Evolutionary conservation across 2,329 filamentous ascomycete genomes (phyloP).

Genomic region (Aspergillus sp.): DNA sequence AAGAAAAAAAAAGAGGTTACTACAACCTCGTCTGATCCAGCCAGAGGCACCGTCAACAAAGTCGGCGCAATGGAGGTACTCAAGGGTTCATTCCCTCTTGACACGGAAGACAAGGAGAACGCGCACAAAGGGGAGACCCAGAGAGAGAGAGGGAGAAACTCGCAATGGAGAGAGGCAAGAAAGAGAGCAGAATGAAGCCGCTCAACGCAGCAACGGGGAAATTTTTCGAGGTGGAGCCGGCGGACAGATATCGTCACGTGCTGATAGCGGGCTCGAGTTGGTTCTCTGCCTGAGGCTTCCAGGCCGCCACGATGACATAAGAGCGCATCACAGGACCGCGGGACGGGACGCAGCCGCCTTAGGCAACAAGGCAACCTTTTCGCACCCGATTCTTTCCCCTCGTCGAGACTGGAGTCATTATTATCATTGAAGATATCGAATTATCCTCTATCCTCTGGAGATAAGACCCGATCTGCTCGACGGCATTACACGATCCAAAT

Average conservation of each 20-base stretch:
- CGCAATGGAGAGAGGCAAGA: slow-evolving; percentile 21
- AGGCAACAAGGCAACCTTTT: slow-evolving; percentile 11
- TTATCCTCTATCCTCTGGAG: no score
- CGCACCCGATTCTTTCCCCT: no score
- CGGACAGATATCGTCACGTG: slow-evolving; percentile 42
- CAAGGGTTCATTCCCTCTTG: slow-evolving; percentile 7
- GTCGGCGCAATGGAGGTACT: slow-evolving; percentile 2
- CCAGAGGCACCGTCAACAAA: slow-evolving; percentile 2
- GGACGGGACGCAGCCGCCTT: slow-evolving; percentile 7
- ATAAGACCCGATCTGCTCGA: no score
- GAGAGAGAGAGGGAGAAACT: slow-evolving; percentile 23
- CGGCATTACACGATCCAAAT: neutral
- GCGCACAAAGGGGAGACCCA: slow-evolving; percentile 7
- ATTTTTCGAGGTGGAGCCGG: slow-evolving; percentile 41
- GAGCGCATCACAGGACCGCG: slow-evolving; percentile 9
- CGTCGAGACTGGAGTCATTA: no score
- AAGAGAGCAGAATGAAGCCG: slow-evolving; percentile 21
- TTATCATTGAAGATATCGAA: no score
- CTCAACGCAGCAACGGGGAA: slow-evolving; percentile 30
- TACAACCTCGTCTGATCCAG: slow-evolving; percentile 2
- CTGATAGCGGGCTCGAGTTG: slow-evolving; percentile 25
- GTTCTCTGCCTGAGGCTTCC: slow-evolving; percentile 20
- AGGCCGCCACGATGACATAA: neutral
- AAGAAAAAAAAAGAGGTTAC: slow-evolving; percentile 16
- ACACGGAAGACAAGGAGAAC: neutral